phyloP scores from a whole-genome alignment of 768 basidiomycete species.

The Solioccasus polychromus region DNA sequence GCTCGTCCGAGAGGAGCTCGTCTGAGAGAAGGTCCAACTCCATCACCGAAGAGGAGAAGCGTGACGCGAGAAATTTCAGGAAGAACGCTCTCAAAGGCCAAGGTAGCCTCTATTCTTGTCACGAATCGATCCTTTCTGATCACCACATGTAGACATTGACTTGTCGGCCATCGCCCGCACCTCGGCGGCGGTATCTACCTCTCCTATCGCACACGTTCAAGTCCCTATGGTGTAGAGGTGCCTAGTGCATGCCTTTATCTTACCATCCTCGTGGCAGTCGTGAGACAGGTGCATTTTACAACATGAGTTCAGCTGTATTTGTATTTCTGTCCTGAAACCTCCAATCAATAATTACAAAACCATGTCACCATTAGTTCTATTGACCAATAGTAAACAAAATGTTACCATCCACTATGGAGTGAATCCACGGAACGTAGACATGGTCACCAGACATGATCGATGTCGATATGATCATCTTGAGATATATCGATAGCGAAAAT shows the following conservation, averaged over 20 bases:
- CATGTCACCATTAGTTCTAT: slow-evolving; percentile 1
- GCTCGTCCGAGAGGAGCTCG: slow-evolving; percentile 36
- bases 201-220: slow-evolving; percentile 34
- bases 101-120: slow-evolving; percentile 31
- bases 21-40: slow-evolving; percentile 41
- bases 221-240: slow-evolving; percentile 21
- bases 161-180: slow-evolving; percentile 81
- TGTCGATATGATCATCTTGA: no score
- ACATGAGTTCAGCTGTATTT: slow-evolving; percentile 18
- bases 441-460: no score
- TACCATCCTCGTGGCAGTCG: neutral
- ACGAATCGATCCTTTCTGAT: slow-evolving; percentile 1
- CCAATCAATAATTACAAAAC: neutral
- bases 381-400: slow-evolving; percentile 8
- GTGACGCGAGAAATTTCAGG: slow-evolving; percentile 64
- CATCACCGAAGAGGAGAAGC: slow-evolving; percentile 61
- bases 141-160: slow-evolving; percentile 41
- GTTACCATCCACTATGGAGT: no score
- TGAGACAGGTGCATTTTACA: neutral
- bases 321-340: slow-evolving; percentile 7
- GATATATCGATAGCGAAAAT: no score
- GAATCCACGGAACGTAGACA: no score
- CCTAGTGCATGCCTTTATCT: neutral
- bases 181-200: slow-evolving; percentile 65
- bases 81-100: slow-evolving; percentile 67